Percentiles rank a stretch among this genome's conserved stretches.
phyloP scores from a whole-genome alignment of 768 basidiomycete species.

The Kwoniella heveanensis region DNA sequence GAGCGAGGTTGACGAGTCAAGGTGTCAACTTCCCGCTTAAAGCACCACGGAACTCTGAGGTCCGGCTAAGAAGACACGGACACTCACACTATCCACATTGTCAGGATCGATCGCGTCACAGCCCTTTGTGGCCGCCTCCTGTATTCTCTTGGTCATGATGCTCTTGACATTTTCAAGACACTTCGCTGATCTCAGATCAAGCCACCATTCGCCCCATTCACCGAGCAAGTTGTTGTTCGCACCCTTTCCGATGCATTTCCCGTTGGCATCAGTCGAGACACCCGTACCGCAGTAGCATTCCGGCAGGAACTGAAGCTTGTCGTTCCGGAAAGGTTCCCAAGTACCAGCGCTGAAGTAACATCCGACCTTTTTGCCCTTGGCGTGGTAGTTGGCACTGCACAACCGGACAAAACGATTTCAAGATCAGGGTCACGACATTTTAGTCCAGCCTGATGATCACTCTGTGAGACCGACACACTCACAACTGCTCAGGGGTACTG shows the following conservation, averaged over 20 bases:
- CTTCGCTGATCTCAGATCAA: constrained; percentile 29
- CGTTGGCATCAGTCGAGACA: constrained; percentile 9
- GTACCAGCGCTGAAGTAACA: constrained; percentile 46
- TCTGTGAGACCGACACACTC: constrained; percentile 1
- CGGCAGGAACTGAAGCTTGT: constrained; percentile 21
- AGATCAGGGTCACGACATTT: neutral
- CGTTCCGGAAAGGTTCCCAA: constrained; percentile 31
- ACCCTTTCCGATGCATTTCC: constrained; percentile 20
- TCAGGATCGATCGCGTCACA: constrained; percentile 47
- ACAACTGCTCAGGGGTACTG: constrained; percentile 22
- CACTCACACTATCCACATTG: constrained; percentile 43
- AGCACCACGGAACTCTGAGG: too few species aligned
- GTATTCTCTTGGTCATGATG: constrained; percentile 25
- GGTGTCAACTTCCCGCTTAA: too few species aligned
- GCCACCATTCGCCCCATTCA: constrained; percentile 43
- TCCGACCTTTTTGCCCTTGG: constrained; percentile 36
- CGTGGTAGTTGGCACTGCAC: constrained; percentile 31
- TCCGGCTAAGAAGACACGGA: too few species aligned
- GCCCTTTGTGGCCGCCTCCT: constrained; percentile 28
- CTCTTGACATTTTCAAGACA: constrained; percentile 32
- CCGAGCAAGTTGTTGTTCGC: constrained; percentile 28
- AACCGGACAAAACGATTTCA: neutral
- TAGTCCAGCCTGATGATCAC: neutral
- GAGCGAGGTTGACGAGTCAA: neutral
- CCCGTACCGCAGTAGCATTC: constrained; percentile 37